Evolutionary conservation across 1,139 yeast genomes (phyloP).

Genomic region (Kurtzmaniella quercitrusa): DNA sequence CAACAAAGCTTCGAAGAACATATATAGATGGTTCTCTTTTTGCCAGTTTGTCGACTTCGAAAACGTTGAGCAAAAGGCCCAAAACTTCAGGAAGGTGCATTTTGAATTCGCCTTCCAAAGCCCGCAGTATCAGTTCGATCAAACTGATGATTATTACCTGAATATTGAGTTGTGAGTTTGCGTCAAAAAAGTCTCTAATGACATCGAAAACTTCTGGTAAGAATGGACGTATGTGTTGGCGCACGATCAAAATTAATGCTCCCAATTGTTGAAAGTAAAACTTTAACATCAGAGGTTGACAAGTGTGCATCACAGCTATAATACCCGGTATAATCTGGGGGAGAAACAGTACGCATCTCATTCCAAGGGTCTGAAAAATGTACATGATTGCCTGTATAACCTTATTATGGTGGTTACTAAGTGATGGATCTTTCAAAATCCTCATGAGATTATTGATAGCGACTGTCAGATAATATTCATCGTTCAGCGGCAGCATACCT

Average conservation of each 20-base stretch:
- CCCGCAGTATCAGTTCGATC: slow-evolving; percentile 79
- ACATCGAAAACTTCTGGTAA: slow-evolving; percentile 73
- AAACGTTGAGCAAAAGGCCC: slow-evolving; percentile 69
- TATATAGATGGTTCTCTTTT: slow-evolving; percentile 66
- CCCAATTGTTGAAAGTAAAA: slow-evolving; percentile 89
- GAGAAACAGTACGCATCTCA: slow-evolving; percentile 81
- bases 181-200: slow-evolving; percentile 66
- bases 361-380: slow-evolving; percentile 83
- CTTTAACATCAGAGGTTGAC: slow-evolving; percentile 79
- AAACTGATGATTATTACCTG: slow-evolving; percentile 79
- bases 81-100: slow-evolving; percentile 74
- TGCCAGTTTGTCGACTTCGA: slow-evolving; percentile 72
- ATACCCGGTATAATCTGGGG: slow-evolving; percentile 88
- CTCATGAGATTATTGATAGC: slow-evolving; percentile 83
- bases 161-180: slow-evolving; percentile 51
- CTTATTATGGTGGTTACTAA: slow-evolving; percentile 82
- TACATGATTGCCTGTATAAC: slow-evolving; percentile 90
- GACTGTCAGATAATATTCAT: slow-evolving; percentile 93
- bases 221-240: slow-evolving; percentile 84
- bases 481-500: slow-evolving; percentile 91
- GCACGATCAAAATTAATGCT: slow-evolving; percentile 74
- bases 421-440: slow-evolving; percentile 77
- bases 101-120: slow-evolving; percentile 90
- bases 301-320: slow-evolving; percentile 76
- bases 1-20: slow-evolving; percentile 82